phyloP scores from a whole-genome alignment of 495 filamentous ascomycete genomes.

The Bombardia bombarda region DNA sequence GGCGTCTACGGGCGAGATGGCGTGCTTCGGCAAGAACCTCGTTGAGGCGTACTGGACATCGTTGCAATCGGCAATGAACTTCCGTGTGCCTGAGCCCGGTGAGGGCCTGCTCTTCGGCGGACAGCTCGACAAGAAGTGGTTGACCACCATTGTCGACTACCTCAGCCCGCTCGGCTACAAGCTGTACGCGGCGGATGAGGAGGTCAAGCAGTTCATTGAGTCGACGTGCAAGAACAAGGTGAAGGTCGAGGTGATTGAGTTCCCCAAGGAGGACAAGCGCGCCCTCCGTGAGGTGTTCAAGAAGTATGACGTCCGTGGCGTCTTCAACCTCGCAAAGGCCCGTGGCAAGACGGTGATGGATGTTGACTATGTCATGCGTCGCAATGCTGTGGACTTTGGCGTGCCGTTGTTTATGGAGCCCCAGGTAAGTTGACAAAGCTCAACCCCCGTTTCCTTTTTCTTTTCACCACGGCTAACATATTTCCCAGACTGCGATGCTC shows the following conservation, averaged over 20 bases:
- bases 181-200: slow-evolving; percentile 73
- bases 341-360: slow-evolving; percentile 79
- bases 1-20: slow-evolving; percentile 94
- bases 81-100: slow-evolving; percentile 86
- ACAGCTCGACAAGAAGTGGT: slow-evolving; percentile 54
- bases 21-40: slow-evolving; percentile 93
- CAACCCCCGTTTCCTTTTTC: slow-evolving; percentile 1
- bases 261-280: slow-evolving; percentile 93
- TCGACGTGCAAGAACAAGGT: slow-evolving; percentile 54
- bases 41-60: slow-evolving; percentile 97
- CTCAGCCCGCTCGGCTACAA: slow-evolving; percentile 86
- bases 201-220: slow-evolving; percentile 80
- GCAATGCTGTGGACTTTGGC: slow-evolving; percentile 96
- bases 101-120: slow-evolving; percentile 93
- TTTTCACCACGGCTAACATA: slow-evolving; percentile 17
- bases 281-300: slow-evolving; percentile 91
- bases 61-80: slow-evolving; percentile 97
- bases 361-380: slow-evolving; percentile 96
- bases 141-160: slow-evolving; percentile 73
- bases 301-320: slow-evolving; percentile 92
- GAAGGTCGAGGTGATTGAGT: slow-evolving; percentile 85
- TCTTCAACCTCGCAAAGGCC: slow-evolving; percentile 87
- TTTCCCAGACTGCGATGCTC: slow-evolving; percentile 74
- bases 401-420: slow-evolving; percentile 98
- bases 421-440: slow-evolving; percentile 57